Evolutionary conservation across 108 stramenopile species (phyloP).

Genomic region (Hondaea fermentalgiana): DNA sequence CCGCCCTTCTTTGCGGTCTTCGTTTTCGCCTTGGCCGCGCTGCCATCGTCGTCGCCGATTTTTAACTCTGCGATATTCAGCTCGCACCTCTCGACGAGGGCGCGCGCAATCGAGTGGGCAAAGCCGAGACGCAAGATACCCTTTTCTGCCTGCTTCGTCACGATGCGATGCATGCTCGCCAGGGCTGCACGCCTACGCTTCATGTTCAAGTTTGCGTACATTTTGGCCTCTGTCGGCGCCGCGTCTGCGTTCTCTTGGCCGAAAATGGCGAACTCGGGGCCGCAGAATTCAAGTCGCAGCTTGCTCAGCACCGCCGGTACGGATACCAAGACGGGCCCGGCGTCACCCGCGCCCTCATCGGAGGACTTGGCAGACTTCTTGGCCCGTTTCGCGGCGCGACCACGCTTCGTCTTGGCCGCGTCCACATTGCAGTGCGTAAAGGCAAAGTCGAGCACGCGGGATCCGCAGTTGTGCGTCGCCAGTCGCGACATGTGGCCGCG

Average conservation of each 20-base stretch:
- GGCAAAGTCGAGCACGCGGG: neutral
- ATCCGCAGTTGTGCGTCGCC: neutral
- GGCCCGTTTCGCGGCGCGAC: neutral
- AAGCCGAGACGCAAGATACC: neutral
- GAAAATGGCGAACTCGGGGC: neutral
- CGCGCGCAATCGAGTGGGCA: neutral
- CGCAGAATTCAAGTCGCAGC: neutral
- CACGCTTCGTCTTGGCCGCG: neutral
- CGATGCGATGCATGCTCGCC: neutral
- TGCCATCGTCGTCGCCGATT: neutral
- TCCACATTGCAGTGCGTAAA: neutral
- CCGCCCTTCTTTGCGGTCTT: neutral
- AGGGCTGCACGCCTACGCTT: neutral
- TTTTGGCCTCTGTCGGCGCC: neutral
- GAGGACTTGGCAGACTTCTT: neutral
- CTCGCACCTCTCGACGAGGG: neutral
- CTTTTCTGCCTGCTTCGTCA: neutral
- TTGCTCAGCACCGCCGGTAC: neutral
- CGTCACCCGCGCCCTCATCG: neutral
- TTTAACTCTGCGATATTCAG: neutral
- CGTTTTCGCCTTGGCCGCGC: neutral
- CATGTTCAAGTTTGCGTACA: neutral
- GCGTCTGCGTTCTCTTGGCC: neutral
- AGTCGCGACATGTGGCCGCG: neutral
- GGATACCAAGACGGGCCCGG: neutral